phyloP scores from a whole-genome alignment of 2,329 filamentous ascomycete species.

The Apiospora malaysiana region DNA sequence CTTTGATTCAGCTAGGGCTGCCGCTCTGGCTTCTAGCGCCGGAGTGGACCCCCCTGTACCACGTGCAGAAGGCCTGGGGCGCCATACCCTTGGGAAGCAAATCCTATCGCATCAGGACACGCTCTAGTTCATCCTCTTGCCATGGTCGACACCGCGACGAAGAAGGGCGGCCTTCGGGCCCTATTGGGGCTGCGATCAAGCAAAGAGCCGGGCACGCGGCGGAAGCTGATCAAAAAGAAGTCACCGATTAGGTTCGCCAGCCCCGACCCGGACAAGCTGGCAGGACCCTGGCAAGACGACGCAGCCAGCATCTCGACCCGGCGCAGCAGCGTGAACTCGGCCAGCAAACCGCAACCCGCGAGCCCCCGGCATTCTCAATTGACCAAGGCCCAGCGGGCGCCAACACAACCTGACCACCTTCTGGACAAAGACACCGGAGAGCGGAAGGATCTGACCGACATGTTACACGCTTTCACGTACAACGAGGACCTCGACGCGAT shows the following conservation, averaged over 20 bases:
- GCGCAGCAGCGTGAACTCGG: background rate
- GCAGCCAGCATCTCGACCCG: background rate
- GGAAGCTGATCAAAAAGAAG: constrained; percentile 3
- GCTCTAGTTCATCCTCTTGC: background rate
- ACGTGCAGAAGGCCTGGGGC: background rate
- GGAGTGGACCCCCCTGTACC: background rate
- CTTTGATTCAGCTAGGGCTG: background rate
- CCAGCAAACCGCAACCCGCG: background rate
- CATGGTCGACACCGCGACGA: background rate
- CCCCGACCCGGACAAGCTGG: background rate
- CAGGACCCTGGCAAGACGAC: background rate
- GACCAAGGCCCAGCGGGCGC: background rate
- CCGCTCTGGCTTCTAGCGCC: background rate
- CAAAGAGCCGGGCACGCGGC: background rate
- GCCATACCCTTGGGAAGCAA: background rate
- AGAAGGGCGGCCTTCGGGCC: constrained; percentile 13
- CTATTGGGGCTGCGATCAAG: constrained; percentile 16
- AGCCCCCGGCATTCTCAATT: background rate
- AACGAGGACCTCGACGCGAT: background rate
- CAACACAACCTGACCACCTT: background rate
- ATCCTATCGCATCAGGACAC: background rate
- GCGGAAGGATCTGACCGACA: constrained; percentile 19
- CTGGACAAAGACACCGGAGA: constrained; percentile 17
- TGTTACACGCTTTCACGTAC: constrained; percentile 17
- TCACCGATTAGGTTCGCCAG: background rate